Evolutionary conservation across 768 basidiomycete genomes (phyloP).

Genomic region (Clitopilus passeckerianus): DNA sequence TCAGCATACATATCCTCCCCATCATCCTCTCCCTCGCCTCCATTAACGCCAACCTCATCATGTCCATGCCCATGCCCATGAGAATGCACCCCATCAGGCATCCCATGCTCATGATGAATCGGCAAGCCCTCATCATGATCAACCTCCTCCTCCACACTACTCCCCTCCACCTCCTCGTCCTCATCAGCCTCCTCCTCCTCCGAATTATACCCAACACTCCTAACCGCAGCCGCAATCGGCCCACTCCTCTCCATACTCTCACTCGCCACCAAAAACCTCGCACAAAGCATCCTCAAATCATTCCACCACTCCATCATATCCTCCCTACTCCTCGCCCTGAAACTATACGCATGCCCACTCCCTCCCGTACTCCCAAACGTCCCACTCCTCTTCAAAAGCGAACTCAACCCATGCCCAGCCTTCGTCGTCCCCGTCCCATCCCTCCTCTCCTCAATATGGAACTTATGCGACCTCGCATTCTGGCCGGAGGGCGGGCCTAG

Average conservation of each 20-base stretch:
- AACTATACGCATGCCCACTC: constrained; percentile 52
- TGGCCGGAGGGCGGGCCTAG: constrained; percentile 83
- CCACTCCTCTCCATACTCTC: constrained; percentile 92
- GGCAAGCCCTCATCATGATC: constrained; percentile 33
- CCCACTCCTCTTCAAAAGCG: constrained; percentile 25
- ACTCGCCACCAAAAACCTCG: constrained; percentile 88
- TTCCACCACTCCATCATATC: constrained; percentile 99
- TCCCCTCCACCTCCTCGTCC: constrained; percentile 70
- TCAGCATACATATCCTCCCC: constrained; percentile 32
- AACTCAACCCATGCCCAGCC: constrained; percentile 28
- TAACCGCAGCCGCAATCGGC: constrained; percentile 88
- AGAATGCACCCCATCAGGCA: constrained; percentile 35
- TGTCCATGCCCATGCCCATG: constrained; percentile 16
- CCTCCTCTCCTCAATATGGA: constrained; percentile 92
- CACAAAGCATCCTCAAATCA: constrained; percentile 90
- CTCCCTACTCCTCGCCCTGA: constrained; percentile 83
- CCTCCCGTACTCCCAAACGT: neutral
- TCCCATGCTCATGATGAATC: constrained; percentile 17
- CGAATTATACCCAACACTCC: constrained; percentile 79
- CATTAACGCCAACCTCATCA: constrained; percentile 8
- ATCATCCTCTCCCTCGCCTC: constrained; percentile 35
- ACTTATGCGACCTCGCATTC: constrained; percentile 79
- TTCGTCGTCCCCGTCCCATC: constrained; percentile 71
- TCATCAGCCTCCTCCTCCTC: constrained; percentile 68
- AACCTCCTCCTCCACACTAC: constrained; percentile 55